phyloP scores from a whole-genome alignment of 805 yeast genomes.

The Starmerella roubikii region DNA sequence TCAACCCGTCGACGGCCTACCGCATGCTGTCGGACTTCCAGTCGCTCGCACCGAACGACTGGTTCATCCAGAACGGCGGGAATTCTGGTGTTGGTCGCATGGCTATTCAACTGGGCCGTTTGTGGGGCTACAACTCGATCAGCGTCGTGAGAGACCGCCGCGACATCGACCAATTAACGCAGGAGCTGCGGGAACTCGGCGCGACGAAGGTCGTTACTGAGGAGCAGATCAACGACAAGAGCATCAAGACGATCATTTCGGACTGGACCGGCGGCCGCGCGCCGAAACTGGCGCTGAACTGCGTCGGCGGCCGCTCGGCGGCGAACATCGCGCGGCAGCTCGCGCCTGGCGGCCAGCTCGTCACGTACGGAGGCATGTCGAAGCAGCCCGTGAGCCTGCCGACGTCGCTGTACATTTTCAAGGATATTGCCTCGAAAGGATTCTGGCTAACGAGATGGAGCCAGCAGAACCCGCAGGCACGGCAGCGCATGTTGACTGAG shows the following conservation, averaged over 20 bases:
- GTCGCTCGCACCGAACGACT: conserved; percentile 50
- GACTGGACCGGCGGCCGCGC: conserved; percentile 32
- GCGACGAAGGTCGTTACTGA: conserved; percentile 88
- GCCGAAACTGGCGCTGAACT: conserved; percentile 71
- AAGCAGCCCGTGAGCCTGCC: conserved; percentile 88
- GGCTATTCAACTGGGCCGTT: conserved; percentile 74
- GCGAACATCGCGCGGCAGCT: conserved; percentile 75
- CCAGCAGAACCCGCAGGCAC: conserved; percentile 44
- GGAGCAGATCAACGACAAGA: conserved; percentile 58
- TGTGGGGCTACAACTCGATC: conserved; percentile 68
- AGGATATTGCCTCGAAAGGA: conserved; percentile 72
- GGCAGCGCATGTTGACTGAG: conserved; percentile 40
- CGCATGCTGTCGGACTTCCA: conserved; percentile 67
- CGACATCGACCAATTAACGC: conserved; percentile 47
- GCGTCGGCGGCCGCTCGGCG: conserved; percentile 84
- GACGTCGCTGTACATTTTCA: conserved; percentile 78
- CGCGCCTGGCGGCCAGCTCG: conserved; percentile 55
- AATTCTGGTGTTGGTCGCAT: conserved; percentile 89
- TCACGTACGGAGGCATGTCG: conserved; percentile 97
- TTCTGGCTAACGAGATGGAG: conserved; percentile 65
- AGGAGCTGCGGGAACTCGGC: conserved; percentile 49
- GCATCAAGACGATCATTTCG: conserved; percentile 44
- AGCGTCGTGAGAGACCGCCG: conserved; percentile 81
- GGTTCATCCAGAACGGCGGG: conserved; percentile 95
- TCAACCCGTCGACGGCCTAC: conserved; percentile 86